Base-by-base conservation (phyloP, 306 rosid species). In the Prunus mongolica region DNA sequence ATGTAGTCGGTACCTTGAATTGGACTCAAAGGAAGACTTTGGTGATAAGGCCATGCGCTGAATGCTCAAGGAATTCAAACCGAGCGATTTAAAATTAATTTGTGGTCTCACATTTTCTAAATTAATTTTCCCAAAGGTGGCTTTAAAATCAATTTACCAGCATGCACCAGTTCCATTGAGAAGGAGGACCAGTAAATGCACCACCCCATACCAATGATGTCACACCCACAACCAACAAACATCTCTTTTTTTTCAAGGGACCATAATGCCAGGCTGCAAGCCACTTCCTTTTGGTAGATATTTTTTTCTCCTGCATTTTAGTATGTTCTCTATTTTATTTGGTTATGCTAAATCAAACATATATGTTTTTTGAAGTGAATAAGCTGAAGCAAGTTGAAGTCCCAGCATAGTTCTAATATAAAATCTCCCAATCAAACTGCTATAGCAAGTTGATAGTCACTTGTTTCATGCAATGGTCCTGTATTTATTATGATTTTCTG, bases 11-110 rank as follows among this genome's bases (percentile, higher is more conserved):
- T 64, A 27, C 63, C 83, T 83, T 83, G 61, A 72, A 75, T 70
- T 79, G 71, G 75, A 83, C 81, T 79, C 83, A 76, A 83, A 83
- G 69, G 67, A 79, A 69, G 25, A 67, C 20, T 20, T 64, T 57
- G 72, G 61, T 65, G 46, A 58, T 47, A 55, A 66, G 32, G n/a
- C 69, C 69, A 47, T 5, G 58, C 30, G 55, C 58, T 12, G 54
- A n/a, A 41, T 41, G 38, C 71, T 45, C 7, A 34, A 32, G 22
- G 16, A 28, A 28, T 28, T 28, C 30, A 28, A 28, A 28, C 3
- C 0, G 30, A 28, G 30, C 30, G 30, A 28, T 28, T 28, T 28
- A 28, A 28, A 28, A 28, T 28, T 28, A 28, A 28, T 28, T 38
- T 71, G 75, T 20, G 65, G 51, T 50, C 27, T 50, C 44, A 38